Evolutionary conservation across 108 stramenopile species (phyloP).

Genomic region (Skeletonema tropicum): DNA sequence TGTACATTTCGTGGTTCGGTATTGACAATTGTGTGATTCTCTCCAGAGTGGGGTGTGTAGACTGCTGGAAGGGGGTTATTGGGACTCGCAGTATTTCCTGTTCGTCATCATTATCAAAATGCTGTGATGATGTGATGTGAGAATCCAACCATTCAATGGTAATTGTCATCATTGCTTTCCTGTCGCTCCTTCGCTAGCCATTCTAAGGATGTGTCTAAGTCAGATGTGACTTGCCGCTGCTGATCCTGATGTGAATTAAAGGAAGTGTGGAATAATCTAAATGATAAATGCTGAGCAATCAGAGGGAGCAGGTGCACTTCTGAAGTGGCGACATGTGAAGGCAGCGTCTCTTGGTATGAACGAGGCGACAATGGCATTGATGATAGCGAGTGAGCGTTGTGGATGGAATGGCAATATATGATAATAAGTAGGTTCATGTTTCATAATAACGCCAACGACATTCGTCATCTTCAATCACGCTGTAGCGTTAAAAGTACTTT

Average conservation of each 20-base stretch:
- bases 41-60: constrained; percentile 54
- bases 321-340: neutral
- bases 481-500: no score
- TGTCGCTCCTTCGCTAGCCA: constrained; percentile 50
- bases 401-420: neutral
- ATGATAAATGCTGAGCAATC: no score
- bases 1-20: constrained; percentile 76
- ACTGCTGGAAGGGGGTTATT: constrained; percentile 63
- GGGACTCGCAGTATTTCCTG: constrained; percentile 46
- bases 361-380: neutral
- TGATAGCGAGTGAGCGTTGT: neutral
- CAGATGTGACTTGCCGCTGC: neutral
- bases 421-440: no score
- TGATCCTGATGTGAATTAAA: neutral
- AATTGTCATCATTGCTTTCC: constrained; percentile 15
- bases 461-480: no score
- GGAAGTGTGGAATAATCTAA: neutral
- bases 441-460: neutral
- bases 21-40: constrained; percentile 70
- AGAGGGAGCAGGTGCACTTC: neutral
- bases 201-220: constrained; percentile 56
- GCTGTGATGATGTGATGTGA: neutral
- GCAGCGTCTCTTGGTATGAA: neutral
- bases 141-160: constrained; percentile 40
- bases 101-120: neutral